These are phyloP conservation scores for Vararia minispora DNA, from an alignment of 768 basidiomycete genomes.

Conservation along the genomic window DNA sequence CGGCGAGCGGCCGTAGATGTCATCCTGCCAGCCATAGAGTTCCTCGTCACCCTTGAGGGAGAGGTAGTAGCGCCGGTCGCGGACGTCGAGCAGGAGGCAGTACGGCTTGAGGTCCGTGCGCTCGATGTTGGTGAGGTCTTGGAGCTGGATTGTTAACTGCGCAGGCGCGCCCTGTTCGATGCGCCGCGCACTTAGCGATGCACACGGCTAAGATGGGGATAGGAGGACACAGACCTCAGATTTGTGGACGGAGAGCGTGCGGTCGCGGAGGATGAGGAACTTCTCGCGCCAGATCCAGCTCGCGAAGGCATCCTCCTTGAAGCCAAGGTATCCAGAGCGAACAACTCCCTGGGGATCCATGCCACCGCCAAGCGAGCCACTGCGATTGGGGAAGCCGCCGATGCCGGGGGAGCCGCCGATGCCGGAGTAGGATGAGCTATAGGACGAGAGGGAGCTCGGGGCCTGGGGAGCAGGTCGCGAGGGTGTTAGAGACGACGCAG, in stretches of 20 bases:
- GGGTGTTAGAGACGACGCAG: constrained; percentile 56
- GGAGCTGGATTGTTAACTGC: constrained; percentile 53
- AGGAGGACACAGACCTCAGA: constrained; percentile 60
- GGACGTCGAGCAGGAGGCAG: constrained; percentile 79
- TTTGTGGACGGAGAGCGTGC: constrained; percentile 75
- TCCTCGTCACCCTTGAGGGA: constrained; percentile 91
- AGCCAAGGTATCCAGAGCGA: constrained; percentile 61
- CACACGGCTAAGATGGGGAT: not conserved
- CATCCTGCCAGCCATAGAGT: constrained; percentile 97
- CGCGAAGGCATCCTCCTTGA: constrained; percentile 92
- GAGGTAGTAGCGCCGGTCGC: constrained; percentile 70
- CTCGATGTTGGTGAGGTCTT: constrained; percentile 80
- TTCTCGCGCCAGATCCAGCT: constrained; percentile 89
- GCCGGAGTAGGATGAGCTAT: constrained; percentile 59
- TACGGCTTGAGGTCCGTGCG: constrained; percentile 93
- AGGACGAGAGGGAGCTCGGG: constrained; percentile 50
- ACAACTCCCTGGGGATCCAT: constrained; percentile 35
- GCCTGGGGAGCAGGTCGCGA: constrained; percentile 70
- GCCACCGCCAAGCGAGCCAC: constrained; percentile 25
- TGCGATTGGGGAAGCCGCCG: constrained; percentile 66
- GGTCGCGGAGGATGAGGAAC: constrained; percentile 80
- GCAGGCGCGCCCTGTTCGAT: constrained; percentile 34
- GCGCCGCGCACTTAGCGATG: not conserved
- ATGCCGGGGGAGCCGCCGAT: constrained; percentile 82
- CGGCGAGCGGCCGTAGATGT: constrained; percentile 86